These are phyloP conservation scores for Cyclostephanos invisitatus DNA, from an alignment of 108 stramenopile genomes.

Conservation along the genomic window DNA sequence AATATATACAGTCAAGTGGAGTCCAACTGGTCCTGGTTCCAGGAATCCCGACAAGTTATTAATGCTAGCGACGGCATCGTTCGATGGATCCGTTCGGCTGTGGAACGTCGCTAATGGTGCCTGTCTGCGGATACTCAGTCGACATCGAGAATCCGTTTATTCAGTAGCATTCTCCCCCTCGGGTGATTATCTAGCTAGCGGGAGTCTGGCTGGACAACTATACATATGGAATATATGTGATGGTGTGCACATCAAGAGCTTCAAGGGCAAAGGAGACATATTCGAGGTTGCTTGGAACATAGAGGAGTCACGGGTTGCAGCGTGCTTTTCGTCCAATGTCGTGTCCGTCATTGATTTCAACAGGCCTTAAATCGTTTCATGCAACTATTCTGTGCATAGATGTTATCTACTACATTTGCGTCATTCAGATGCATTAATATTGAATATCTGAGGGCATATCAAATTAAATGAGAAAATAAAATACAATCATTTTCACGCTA, in stretches of 20 bases:
- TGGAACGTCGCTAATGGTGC: slow-evolving; percentile 89
- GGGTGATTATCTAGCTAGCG: slow-evolving; percentile 83
- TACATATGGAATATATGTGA: slow-evolving; percentile 90
- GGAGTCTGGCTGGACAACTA: slow-evolving; percentile 86
- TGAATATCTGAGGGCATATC: not conserved
- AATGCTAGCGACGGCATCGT: slow-evolving; percentile 92
- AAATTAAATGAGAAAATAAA: not conserved
- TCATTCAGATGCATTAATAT: not conserved
- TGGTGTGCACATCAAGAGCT: slow-evolving; percentile 80
- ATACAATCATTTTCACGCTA: not conserved
- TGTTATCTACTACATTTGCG: slow-evolving; percentile 12
- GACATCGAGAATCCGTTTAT: slow-evolving; percentile 89
- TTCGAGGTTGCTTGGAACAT: slow-evolving; percentile 95
- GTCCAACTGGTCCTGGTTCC: slow-evolving; percentile 92
- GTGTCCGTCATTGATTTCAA: slow-evolving; percentile 88
- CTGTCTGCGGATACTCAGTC: slow-evolving; percentile 77
- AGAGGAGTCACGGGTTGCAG: slow-evolving; percentile 88
- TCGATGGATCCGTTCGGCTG: slow-evolving; percentile 93
- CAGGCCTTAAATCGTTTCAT: slow-evolving; percentile 26
- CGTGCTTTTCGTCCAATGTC: slow-evolving; percentile 88
- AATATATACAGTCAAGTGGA: slow-evolving; percentile 97
- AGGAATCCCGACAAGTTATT: slow-evolving; percentile 83
- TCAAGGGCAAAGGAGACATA: slow-evolving; percentile 89
- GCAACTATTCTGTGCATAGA: slow-evolving; percentile 18
- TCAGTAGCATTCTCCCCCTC: slow-evolving; percentile 88